Evolutionary conservation across 495 filamentous ascomycete species (phyloP), one percentile per base, ranked within the genome.

Genomic region (Hamigera avellanea): DNA sequence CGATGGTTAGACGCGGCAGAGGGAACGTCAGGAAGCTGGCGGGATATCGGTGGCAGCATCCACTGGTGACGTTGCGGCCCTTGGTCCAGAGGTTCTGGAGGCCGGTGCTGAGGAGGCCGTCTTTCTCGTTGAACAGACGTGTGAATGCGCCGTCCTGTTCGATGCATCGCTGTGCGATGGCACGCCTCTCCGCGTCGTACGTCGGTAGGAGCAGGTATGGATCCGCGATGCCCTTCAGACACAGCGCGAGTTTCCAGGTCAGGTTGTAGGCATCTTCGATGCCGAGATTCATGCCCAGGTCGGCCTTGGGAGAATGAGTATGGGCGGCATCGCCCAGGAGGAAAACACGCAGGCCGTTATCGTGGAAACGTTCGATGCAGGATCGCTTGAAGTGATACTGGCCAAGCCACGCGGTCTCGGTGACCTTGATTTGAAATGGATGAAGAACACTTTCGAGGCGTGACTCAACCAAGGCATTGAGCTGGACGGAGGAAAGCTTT

Each of bases 241-340:
- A 64, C 38, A 63, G 61, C 0, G 69, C 68, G 14, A 73, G 45
- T 37, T 76, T 76, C 70, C 70, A 76, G 8, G 70, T 69, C 8
- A 75, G 45, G 34, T 75, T 74, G 40, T 60, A 71, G 0, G 69
- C 62, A 42, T 75, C 71, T 54, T 72, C 67, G 5, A 73, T 59
- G 40, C 68, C 72, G 12, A 67, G 72, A 34, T 75, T 75, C 13
- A 56, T 61, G 8, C 70, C 71, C 2, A 72, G 61, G 0, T 66
- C 69, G 39, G 70, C 67, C 1, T 61, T 47, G 6, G 69, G 69
- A 0, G 70, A 67, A 38, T 75, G 71, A 1, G 67, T 59, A 39
- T 73, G 70, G 3, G 66, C 62, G 0, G 67, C 67, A 45, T 72
- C 71, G 13, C 70, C 69, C 9, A 74, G 50, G 35, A 67, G 69